These are phyloP conservation scores for Hysterium pulicare DNA, from an alignment of 2,329 filamentous ascomycete genomes.

Conservation along the genomic window DNA sequence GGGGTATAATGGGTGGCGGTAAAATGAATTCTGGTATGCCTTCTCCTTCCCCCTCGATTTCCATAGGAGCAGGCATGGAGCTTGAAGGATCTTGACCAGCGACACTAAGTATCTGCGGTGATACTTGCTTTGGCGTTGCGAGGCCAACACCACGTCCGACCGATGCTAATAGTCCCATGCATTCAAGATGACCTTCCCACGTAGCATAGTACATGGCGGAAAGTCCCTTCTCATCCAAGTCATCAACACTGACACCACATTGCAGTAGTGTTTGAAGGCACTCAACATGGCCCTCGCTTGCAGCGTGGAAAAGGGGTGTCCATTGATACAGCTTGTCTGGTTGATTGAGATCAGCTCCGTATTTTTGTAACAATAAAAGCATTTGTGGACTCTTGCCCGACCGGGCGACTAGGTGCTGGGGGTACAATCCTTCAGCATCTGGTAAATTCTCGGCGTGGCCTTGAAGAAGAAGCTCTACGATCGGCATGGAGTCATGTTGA, in stretches of 20 bases:
- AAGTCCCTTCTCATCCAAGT: conserved; percentile 86
- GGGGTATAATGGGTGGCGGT: conserved; percentile 91
- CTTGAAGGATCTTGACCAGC: conserved; percentile 33
- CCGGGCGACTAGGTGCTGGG: conserved; percentile 92
- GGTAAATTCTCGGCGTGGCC: conserved; percentile 79
- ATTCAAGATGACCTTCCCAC: conserved; percentile 94
- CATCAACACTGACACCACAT: conserved; percentile 72
- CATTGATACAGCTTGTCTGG: conserved; percentile 94
- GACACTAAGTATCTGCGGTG: conserved; percentile 46
- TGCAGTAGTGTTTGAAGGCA: conserved; percentile 80
- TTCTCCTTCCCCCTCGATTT: conserved; percentile 75
- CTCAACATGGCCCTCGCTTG: conserved; percentile 89
- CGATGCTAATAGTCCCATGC: conserved; percentile 81
- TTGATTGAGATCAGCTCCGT: conserved; percentile 87
- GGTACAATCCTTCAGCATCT: conserved; percentile 92
- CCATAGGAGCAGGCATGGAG: conserved; percentile 38
- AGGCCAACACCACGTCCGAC: conserved; percentile 35
- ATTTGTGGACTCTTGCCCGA: conserved; percentile 79
- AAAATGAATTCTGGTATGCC: conserved; percentile 89
- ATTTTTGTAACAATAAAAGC: conserved; percentile 74
- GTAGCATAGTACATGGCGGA: conserved; percentile 98
- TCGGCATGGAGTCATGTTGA: conserved; percentile 81
- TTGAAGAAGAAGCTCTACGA: conserved; percentile 80
- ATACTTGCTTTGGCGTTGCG: conserved; percentile 30
- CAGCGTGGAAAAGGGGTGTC: conserved; percentile 94